phyloP scores from a whole-genome alignment of 768 basidiomycete species.

The Cubamyces lactineus region DNA sequence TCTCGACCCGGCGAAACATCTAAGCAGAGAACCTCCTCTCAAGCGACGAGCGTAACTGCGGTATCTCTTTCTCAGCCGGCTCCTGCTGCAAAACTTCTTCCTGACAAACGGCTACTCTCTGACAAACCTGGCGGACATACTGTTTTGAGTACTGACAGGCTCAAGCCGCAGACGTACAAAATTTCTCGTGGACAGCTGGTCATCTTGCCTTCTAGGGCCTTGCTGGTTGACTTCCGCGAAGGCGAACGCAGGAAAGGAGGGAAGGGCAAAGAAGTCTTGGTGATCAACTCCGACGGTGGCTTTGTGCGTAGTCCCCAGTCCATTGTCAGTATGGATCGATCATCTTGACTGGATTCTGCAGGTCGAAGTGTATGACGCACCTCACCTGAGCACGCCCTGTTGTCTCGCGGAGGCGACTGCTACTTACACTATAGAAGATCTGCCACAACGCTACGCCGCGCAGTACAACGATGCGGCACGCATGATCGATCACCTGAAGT shows the following conservation, averaged over 20 bases:
- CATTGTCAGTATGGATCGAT: neutral
- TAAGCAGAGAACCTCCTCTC: slow-evolving; percentile 2
- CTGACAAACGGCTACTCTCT: neutral
- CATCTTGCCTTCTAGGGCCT: slow-evolving; percentile 50
- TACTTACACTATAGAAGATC: slow-evolving; percentile 37
- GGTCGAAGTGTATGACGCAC: slow-evolving; percentile 51
- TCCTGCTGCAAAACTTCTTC: neutral
- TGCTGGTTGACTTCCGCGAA: slow-evolving; percentile 62
- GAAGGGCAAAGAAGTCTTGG: slow-evolving; percentile 50
- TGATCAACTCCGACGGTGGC: slow-evolving; percentile 44
- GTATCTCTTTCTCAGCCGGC: neutral
- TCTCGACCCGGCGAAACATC: neutral
- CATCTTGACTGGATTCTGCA: slow-evolving; percentile 24
- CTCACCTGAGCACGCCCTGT: slow-evolving; percentile 53
- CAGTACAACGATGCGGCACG: slow-evolving; percentile 50
- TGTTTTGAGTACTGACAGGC: slow-evolving; percentile 37
- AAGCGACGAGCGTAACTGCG: slow-evolving; percentile 16
- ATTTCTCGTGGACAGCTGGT: slow-evolving; percentile 50
- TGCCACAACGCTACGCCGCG: slow-evolving; percentile 48
- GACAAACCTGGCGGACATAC: neutral
- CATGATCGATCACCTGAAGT: slow-evolving; percentile 52
- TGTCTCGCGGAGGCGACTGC: slow-evolving; percentile 49
- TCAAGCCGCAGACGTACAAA: slow-evolving; percentile 46
- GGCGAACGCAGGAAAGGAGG: slow-evolving; percentile 50
- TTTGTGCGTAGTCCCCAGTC: slow-evolving; percentile 34